Evolutionary conservation across 2,329 filamentous ascomycete species (phyloP), one percentile per base, ranked within the genome.

Genomic region (Penicillium sp.): DNA sequence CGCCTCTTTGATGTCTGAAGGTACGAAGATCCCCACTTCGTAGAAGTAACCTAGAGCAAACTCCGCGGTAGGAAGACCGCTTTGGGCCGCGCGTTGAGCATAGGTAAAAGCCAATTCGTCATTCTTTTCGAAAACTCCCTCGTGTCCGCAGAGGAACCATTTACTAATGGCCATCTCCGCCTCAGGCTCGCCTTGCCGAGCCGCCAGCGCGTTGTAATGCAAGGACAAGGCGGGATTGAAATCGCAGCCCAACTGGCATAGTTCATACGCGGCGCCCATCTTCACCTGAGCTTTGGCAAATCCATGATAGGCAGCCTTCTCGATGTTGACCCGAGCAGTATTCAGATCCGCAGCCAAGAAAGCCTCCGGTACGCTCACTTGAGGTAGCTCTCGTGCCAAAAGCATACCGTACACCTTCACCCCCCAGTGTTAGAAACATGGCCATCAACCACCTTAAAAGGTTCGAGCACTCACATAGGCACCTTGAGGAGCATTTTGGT

Each of bases 1-100:
- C 1, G 92, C 90, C 60, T 92, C 85, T 33, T 79, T 76, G 28
- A 95, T 67, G 59, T 90, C 85, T 48, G 86, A 84, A n/a, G 79
- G 77, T 15, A 93, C 84, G 57, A 88, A 82, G 59, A 98, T 94
- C 51, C 92, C 92, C 52, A 98, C 93, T 62, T 98, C 92, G 60
- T 92, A 80, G 68, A 96, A 98, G 65, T 98, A 98, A 8, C 90
- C 90, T 72, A 98, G 79, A 16, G 92, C 92, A 57, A 98, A 98
- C 62, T 96, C 88, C 32, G 89, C 92, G 0, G 89, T 96, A 0
- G 87, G 75, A 32, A 96, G 74, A 38, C 88, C 88, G 26, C 80
- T 77, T 34, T 79, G 73, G 6, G 92, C 90, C 8, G 92, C 92
- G 50, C 90, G 79, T 53, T 90, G 79, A 1, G 92, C 92, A 58